Evolutionary conservation across 164 flowering plant species (phyloP), one percentile per base, ranked within the genome.

Genomic region (Vitis labrusca): DNA sequence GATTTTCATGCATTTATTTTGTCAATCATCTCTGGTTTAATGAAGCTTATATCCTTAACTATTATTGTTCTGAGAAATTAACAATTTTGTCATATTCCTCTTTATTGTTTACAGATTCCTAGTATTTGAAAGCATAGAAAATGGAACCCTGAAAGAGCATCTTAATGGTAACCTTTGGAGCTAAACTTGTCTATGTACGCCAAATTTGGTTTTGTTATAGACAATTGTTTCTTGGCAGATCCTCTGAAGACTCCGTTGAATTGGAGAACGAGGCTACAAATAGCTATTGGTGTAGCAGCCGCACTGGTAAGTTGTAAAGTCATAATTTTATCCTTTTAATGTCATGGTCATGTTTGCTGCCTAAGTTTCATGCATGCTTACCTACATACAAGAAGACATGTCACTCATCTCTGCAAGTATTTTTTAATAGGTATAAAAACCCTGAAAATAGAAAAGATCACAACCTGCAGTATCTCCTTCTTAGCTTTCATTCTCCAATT

Each of bases 191-290:
- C 1, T n/a, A 2, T 19, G 2, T 64, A n/a, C 64, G 27, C 8
- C 32, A 27, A 30, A 27, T 47, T 56, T 48, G 47, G 11, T 14
- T 69, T 71, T 65, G 9, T 11, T 47, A 3, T 9, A 51, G 52
- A 29, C 16, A 4, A 52, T 59, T 76, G 30, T 17, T 50, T 57
- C 60, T 76, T 75, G 58, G 66, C 89, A 91, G 94, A 93, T 79
- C 98, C 98, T 66, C 83, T 91, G 10, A 91, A 75, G 81, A 91
- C 94, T 80, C 98, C 98, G 47, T 82, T 93, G 77, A 86, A 84
- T 76, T 91, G 98, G 98, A 86, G 83, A 73, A 82, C 82, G 12
- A 85, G 98, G 70, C 73, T 88, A 63, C 84, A 84, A 58, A 91
- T 93, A 70, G 94, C 91, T 7, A 68, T 76, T 64, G 93, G 89